Evolutionary conservation across 148 eudicot species (phyloP).

Genomic region (Dysphania ambrosioides): DNA sequence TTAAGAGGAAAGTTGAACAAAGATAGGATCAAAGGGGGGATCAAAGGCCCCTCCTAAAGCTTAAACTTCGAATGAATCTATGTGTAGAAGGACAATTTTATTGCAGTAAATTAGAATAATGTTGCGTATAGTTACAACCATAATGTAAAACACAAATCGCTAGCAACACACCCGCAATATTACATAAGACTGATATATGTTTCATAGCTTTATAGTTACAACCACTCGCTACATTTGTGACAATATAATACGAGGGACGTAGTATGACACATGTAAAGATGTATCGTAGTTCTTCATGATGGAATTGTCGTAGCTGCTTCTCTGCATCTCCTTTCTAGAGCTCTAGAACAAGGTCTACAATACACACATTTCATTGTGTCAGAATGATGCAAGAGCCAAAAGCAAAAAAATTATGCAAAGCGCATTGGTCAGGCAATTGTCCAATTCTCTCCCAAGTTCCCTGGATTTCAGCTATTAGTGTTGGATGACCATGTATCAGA

Average conservation of each 20-base stretch:
- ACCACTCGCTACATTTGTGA: slow-evolving; percentile 11
- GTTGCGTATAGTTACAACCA: neutral
- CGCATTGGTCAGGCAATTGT: slow-evolving; percentile 1
- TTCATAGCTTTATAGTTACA: slow-evolving; percentile 16
- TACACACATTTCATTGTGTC: slow-evolving; percentile 4
- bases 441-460: neutral
- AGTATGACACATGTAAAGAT: slow-evolving; percentile 18
- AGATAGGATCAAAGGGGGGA: too few species aligned
- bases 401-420: neutral
- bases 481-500: neutral
- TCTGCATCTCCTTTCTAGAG: slow-evolving; percentile 39
- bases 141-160: slow-evolving; percentile 5
- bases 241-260: slow-evolving; percentile 16
- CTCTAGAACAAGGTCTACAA: slow-evolving; percentile 81
- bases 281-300: slow-evolving; percentile 18
- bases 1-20: too few species aligned
- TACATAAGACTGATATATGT: slow-evolving; percentile 4
- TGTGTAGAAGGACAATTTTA: neutral
- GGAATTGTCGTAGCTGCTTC: slow-evolving; percentile 13
- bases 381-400: neutral
- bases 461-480: neutral
- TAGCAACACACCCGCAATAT: neutral
- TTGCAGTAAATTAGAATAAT: neutral
- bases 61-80: neutral
- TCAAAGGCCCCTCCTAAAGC: neutral